Base-by-base conservation (phyloP, 75 land plant species). In the Picea glauca region DNA sequence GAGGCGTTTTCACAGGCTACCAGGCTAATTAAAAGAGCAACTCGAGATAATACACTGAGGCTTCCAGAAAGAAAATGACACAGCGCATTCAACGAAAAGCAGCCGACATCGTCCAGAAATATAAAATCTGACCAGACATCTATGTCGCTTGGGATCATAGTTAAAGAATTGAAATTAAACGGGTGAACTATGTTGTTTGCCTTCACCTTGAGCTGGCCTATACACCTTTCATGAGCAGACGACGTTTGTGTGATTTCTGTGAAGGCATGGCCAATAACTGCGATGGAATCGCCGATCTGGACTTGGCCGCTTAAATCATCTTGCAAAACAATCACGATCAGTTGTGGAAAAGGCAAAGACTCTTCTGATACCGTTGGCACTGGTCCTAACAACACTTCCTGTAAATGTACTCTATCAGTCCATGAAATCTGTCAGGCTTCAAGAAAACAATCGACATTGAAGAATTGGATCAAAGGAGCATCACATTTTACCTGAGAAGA, bases 181-280 rank as follows among this genome's bases (percentile, higher is more conserved):
- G 76, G 79, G 20, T 14, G 4, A 17, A 21, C 13, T n/a, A 80
- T 76, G 79, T 80, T 80, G 50, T 80, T 80, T 33, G 82, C 82
- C 6, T 26, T 46, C 26, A 80, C 62, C 50, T 59, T 58, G 18
- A 77, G 15, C 30, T 77, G 21, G n/a, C 62, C 43, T 61, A 80
- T 33, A 15, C 62, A 60, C 17, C 63, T 76, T 11, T 26, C 15
- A 26, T 58, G 26, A 9, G 64, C 20, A 3, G 33, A 13, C 5
- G 54, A 18, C 9, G 58, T 23, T 57, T 74, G 54, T 50, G 20
- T 26, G 58, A 74, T 74, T 50, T 74, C 76, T 50, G 58, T 46
- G n/a, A 56, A 77, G 15, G 78, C 82, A 58, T 80, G 82, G 18
- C 82, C 82, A 17, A 80, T 75, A n/a, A 80, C 79, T n/a, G 82